phyloP scores from a whole-genome alignment of 306 rosid species.

The Arachis stenosperma region DNA sequence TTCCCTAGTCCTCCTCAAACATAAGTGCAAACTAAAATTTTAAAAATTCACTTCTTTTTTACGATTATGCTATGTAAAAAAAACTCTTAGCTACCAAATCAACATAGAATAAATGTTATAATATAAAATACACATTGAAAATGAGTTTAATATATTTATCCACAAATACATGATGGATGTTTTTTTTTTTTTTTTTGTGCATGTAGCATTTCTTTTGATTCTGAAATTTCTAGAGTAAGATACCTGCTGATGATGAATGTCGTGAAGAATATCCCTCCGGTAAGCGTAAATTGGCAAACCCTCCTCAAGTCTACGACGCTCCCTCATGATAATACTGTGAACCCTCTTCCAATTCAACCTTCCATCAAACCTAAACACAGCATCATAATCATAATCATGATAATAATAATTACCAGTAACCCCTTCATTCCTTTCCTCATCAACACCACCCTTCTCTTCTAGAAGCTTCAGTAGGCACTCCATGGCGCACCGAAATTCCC shows the following conservation, averaged over 20 bases:
- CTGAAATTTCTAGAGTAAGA: not conserved
- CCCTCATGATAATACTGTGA: constrained; percentile 61
- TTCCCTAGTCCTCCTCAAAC: no score
- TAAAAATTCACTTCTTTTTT: no score
- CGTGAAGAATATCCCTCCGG: constrained; percentile 65
- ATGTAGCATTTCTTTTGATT: no score
- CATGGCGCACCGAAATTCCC: constrained; percentile 75
- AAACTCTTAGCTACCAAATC: no score
- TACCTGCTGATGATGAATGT: constrained; percentile 74
- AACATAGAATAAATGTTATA: no score
- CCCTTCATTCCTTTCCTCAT: not conserved
- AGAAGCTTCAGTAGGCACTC: constrained; percentile 56
- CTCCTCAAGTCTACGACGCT: constrained; percentile 69
- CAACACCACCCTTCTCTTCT: constrained; percentile 35
- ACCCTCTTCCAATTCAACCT: constrained; percentile 55
- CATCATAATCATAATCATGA: constrained; percentile 23
- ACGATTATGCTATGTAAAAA: no score
- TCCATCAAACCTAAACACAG: constrained; percentile 50
- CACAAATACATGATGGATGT: no score
- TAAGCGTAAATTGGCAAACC: constrained; percentile 89
- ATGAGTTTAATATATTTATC: no score
- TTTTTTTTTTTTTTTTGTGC: no score
- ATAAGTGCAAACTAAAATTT: no score
- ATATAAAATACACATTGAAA: no score
- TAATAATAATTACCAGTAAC: not conserved